A percentile compares a stretch with the other conserved stretches of the same genome.
Conservation (phyloP, 2,329 filamentous ascomycete genomes). For the Chaetomiaceae sp. region DNA sequence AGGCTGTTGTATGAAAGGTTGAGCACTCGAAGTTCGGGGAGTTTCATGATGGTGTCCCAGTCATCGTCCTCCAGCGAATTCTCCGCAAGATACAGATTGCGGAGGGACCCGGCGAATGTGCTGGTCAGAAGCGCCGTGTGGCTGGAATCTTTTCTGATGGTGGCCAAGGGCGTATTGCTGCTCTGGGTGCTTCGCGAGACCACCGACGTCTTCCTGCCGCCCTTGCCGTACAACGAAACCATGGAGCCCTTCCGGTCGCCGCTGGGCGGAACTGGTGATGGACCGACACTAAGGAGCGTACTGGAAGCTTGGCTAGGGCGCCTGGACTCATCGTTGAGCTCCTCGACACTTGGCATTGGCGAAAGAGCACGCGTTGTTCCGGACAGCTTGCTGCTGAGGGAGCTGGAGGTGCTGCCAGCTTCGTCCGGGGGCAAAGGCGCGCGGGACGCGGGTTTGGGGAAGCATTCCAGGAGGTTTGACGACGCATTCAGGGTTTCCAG, state of each 20-base stretch:
- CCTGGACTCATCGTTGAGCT: slow-evolving; percentile 58
- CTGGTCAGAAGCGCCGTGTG: slow-evolving; percentile 66
- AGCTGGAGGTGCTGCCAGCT: slow-evolving; percentile 38
- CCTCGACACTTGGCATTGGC: slow-evolving; percentile 68
- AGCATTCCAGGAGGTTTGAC: slow-evolving; percentile 84
- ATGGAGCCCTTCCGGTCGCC: slow-evolving; percentile 74
- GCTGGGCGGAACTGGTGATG: slow-evolving; percentile 57
- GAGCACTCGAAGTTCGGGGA: slow-evolving; percentile 77
- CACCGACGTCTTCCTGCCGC: slow-evolving; percentile 78
- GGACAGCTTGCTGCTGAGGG: slow-evolving; percentile 31
- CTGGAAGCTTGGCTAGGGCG: slow-evolving; percentile 81
- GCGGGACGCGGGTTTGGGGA: slow-evolving; percentile 78
- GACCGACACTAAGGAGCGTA: slow-evolving; percentile 67
- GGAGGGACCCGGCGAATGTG: slow-evolving; percentile 82
- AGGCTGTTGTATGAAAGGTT: slow-evolving; percentile 95
- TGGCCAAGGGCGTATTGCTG: slow-evolving; percentile 43
- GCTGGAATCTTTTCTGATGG: slow-evolving; percentile 77
- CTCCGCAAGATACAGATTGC: slow-evolving; percentile 82
- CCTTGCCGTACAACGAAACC: slow-evolving; percentile 71
- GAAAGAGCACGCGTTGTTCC: slow-evolving; percentile 39
- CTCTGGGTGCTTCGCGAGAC: slow-evolving; percentile 57
- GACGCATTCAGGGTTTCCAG: slow-evolving; percentile 91
- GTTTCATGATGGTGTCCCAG: slow-evolving; percentile 80
- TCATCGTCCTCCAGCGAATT: slow-evolving; percentile 92
- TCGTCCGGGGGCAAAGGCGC: slow-evolving; percentile 56